Conservation (phyloP, 169 alveolate species). For the Plasmodium relictum region DNA sequence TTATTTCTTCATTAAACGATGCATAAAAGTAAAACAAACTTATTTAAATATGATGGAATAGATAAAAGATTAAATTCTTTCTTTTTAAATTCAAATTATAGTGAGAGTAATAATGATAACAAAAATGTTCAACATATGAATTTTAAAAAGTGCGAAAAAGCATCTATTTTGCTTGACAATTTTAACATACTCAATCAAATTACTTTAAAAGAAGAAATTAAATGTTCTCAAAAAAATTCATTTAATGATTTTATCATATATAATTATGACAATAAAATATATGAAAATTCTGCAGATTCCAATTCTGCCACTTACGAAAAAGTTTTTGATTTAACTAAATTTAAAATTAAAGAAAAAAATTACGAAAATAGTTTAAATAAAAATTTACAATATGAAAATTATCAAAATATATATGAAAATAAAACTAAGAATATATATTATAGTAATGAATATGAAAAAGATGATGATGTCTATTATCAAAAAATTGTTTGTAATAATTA, state of each 20-base stretch:
- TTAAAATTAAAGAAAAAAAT: neutral
- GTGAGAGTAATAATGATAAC: neutral
- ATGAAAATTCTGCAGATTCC: neutral
- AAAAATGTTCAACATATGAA: slow-evolving; percentile 36
- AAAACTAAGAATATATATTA: too few species aligned
- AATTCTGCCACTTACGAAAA: neutral
- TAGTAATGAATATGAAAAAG: too few species aligned
- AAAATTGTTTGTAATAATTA: too few species aligned
- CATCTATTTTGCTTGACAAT: slow-evolving; percentile 68
- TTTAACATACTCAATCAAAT: slow-evolving; percentile 19
- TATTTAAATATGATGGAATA: slow-evolving; percentile 14
- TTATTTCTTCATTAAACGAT: too few species aligned
- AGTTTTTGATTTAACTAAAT: slow-evolving; percentile 1
- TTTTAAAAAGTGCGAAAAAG: slow-evolving; percentile 47
- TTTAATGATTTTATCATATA: neutral
- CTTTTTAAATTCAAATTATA: slow-evolving; percentile 4
- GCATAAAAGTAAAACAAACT: neutral
- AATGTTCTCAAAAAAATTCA: neutral
- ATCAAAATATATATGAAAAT: too few species aligned
- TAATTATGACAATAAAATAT: neutral
- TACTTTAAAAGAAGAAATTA: slow-evolving; percentile 1
- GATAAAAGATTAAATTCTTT: neutral
- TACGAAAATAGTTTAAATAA: neutral
- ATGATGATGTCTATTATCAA: too few species aligned
- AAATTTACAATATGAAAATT: too few species aligned